Percentiles rank a stretch among this genome's conserved stretches.
phyloP scores from a whole-genome alignment of 352 stramenopile genomes.

The Phytopythium ostracodes region DNA sequence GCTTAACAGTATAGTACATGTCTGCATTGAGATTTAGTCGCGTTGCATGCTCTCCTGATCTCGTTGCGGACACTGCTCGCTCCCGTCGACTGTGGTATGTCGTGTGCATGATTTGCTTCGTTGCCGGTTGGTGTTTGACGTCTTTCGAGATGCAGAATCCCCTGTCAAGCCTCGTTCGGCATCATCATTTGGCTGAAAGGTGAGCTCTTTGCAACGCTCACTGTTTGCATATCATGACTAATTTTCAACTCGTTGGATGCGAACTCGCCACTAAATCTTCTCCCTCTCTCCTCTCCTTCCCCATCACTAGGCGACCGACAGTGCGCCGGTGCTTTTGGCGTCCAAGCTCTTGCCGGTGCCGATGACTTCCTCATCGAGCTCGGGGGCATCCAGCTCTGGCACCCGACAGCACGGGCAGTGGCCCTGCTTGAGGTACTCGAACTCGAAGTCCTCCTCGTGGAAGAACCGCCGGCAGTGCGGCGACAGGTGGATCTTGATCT shows the following conservation, averaged over 20 bases:
- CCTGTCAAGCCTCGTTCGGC: neutral
- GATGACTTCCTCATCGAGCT: conserved; percentile 16
- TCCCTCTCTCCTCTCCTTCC: neutral
- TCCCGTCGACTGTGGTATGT: neutral
- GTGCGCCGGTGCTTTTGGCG: neutral
- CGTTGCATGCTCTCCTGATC: conserved; percentile 5
- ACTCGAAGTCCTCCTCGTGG: conserved; percentile 95
- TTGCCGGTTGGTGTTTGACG: neutral
- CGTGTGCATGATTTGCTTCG: neutral
- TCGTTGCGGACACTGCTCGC: neutral
- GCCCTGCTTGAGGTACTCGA: conserved; percentile 86
- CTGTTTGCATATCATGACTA: neutral
- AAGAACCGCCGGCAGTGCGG: conserved; percentile 91
- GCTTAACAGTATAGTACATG: conserved; percentile 1
- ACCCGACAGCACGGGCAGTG: conserved; percentile 88
- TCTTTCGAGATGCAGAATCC: neutral
- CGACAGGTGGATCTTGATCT: conserved; percentile 91
- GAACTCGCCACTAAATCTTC: neutral
- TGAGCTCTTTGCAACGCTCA: neutral
- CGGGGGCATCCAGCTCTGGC: conserved; percentile 30
- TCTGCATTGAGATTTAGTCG: conserved; percentile 8
- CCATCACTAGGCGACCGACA: neutral
- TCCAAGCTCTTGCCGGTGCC: neutral
- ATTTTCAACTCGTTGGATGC: neutral
- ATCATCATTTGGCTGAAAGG: neutral